Percentiles rank a stretch among this genome's conserved stretches.
Conservation (phyloP, 208 protist species). For the Vickermania spadyakhi region DNA sequence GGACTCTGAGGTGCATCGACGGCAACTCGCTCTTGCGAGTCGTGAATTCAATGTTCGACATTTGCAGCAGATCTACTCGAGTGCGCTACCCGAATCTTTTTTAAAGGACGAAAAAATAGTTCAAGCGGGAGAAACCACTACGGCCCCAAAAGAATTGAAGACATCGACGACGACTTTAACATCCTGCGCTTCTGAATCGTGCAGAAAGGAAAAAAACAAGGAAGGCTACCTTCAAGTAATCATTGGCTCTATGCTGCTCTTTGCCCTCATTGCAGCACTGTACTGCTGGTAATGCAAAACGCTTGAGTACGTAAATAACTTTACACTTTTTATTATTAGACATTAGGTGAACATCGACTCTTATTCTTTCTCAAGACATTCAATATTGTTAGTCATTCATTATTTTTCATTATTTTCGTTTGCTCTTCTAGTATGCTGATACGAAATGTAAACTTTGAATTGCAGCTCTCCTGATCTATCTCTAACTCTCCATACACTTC, state of each 20-base stretch:
- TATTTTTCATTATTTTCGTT: too few relatives aligned
- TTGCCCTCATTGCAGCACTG: not conserved
- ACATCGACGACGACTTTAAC: not conserved
- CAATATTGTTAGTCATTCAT: too few relatives aligned
- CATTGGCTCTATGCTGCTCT: not conserved
- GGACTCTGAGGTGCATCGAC: conserved; percentile 18
- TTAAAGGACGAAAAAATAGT: conserved; percentile 19
- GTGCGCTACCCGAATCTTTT: conserved; percentile 34
- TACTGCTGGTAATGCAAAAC: not conserved
- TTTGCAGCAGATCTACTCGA: conserved; percentile 23
- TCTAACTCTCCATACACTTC: too few relatives aligned
- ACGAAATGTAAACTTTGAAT: too few relatives aligned
- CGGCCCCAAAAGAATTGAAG: not conserved
- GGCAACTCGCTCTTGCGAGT: conserved; percentile 28
- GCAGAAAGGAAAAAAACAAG: not conserved
- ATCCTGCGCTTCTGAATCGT: not conserved
- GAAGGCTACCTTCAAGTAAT: not conserved
- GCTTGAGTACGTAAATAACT: too few relatives aligned
- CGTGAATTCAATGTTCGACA: conserved; percentile 41
- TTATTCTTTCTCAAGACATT: too few relatives aligned
- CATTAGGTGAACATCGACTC: too few relatives aligned
- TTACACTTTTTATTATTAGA: too few relatives aligned
- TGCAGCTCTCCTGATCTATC: too few relatives aligned
- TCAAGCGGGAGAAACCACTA: not conserved
- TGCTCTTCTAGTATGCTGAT: too few relatives aligned